Evolutionary conservation across 768 basidiomycete species (phyloP), one percentile per base, ranked within the genome.

Genomic region (Auricularia auricula-judae): DNA sequence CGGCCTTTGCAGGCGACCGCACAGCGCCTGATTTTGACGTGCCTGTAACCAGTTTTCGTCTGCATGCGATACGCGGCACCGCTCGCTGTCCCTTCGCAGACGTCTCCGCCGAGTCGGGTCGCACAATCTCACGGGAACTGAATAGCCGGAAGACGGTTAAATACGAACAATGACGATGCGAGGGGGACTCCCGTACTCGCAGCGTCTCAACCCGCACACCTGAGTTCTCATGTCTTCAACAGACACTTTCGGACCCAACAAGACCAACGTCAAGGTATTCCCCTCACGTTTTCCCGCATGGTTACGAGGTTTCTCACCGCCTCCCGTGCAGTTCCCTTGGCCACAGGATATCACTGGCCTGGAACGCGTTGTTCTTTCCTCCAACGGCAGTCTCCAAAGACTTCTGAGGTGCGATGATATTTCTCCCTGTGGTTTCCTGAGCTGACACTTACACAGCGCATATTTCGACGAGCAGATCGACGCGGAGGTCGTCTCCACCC

Each of bases 361-460:
- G 16, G 88, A 89, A 72, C 81, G 88, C 34, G 82, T 89, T 63
- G 82, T 85, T 64, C 79, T 89, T 34, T 83, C 86, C 39, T 82
- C 87, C 0, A 86, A 86, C 67, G 88, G 87, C 4, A 86, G 88
- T 71, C 72, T 89, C 3, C 88, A 89, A 71, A 79, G 87, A 33
- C 74, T 86, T 16, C 74, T 89, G 33, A 88, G 87, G 88, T 86
- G 69, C 12, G 39, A 14, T 69, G 65, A 18, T 8, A 34, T 42
- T 63, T 18, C 36, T 35, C 29, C 39, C 61, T 21, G 12, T 3
- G 51, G 23, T 21, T 14, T 51, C 3, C 5, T 8, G 18, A 16
- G 47, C 21, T 51, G 18, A 16, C 5, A 51, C 35, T 33, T 8
- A 4, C 11, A 44, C 67, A 89, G 87, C 70, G 80, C 86, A 33